These are phyloP conservation scores for Ottelia alismoides DNA, from an alignment of 106 monocot species.

Conservation along the genomic window DNA sequence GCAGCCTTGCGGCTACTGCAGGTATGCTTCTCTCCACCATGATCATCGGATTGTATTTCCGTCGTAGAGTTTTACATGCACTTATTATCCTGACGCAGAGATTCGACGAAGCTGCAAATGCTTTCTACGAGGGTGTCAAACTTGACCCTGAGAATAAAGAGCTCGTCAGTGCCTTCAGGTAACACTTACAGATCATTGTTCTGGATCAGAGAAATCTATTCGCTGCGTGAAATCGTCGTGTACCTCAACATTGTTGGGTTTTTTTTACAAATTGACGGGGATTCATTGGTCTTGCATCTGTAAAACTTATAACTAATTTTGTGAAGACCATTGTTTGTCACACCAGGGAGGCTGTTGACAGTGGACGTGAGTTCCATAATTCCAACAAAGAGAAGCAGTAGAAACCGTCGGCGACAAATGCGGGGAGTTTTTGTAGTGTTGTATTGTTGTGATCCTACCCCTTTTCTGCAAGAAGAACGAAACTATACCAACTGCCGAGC, in stretches of 20 bases:
- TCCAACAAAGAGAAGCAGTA: conserved; percentile 31
- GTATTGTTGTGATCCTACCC: too few species aligned
- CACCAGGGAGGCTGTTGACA: conserved; percentile 91
- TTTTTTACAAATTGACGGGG: too few species aligned
- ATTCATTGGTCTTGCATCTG: not conserved
- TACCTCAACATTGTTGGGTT: too few species aligned
- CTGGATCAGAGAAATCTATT: not conserved
- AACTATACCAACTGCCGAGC: too few species aligned
- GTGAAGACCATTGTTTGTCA: not conserved
- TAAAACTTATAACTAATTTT: not conserved
- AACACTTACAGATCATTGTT: not conserved
- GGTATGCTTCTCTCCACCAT: conserved; percentile 13
- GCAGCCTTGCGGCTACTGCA: conserved; percentile 66
- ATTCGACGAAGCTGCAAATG: conserved; percentile 92
- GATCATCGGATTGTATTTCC: not conserved
- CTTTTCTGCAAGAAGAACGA: too few species aligned
- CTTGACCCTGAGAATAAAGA: conserved; percentile 89
- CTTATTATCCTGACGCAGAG: conserved; percentile 26
- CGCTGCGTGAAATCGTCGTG: not conserved
- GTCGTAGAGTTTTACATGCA: not conserved
- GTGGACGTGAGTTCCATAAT: conserved; percentile 73
- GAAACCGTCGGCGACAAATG: too few species aligned
- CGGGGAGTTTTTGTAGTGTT: too few species aligned
- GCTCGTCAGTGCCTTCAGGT: conserved; percentile 90
- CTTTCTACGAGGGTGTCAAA: conserved; percentile 83